Base-by-base conservation (phyloP, 495 filamentous ascomycete genomes). In the Pseudevernia furfuracea region DNA sequence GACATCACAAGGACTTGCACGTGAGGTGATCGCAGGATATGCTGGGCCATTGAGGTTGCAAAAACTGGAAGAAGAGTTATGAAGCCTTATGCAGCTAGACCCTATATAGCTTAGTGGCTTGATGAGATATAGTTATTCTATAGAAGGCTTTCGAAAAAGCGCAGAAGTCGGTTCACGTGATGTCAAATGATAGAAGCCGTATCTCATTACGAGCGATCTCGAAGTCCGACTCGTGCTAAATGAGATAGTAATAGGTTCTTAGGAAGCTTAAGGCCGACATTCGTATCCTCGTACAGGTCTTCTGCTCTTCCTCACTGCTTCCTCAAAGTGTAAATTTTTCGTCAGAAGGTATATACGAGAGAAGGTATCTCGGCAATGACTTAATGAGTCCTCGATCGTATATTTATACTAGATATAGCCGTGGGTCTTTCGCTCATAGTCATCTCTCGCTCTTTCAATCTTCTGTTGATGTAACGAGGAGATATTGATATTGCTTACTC, bases 371-470 rank as follows among this genome's bases (percentile, higher is more conserved):
- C 0, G 84, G 84, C 0, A 87, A 59, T 1, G 82, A 82, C 61
- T 86, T 87, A 61, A 87, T 71, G 69, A 76, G 84, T 32, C 85
- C 78, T 4, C 71, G 64, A 19, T 74, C 64, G 23, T 80, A 66
- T 38, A 71, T 67, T 84, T 82, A 87, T 9, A 86, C 75, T 0
- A 86, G 76, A 65, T 88, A 84, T 17, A 85, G 70, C 4, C 74
- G 69, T 0, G 75, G 72, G 38, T 81, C 62, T 59, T 88, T 82
- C 3, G 74, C 75, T 75, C 8, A 77, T 41, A 21, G 81, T 38
- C 12, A 85, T 80, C 1, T 71, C 58, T 10, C 82, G 80, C 10
- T 74, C 74, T 39, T 72, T 69, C 0, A n/a, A 81, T 69, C 17
- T 38, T 44, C 63, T 84, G 79, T 28, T 67, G 65, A 59, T 79